Evolutionary conservation across 805 yeast genomes (phyloP), one percentile per base, ranked within the genome.

Genomic region (Kazachstania martiniae): DNA sequence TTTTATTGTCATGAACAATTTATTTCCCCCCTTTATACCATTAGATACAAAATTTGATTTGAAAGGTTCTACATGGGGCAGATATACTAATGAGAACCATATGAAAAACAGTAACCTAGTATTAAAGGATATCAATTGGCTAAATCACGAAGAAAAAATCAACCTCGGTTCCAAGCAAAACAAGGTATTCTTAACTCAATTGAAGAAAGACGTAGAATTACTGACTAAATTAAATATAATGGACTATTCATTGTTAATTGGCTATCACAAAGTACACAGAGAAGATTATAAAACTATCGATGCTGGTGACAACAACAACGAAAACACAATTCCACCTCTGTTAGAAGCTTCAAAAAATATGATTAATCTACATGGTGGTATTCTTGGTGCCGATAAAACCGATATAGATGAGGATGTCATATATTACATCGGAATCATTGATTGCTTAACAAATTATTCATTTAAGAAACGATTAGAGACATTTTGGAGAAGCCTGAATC

Each of bases 1-100:
- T 58, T 89, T 91, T 45, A 66, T 91, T 34, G 95, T 91, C 21
- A 91, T 91, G 98, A 91, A 91, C 63, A 91, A 91, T 51, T 67
- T 91, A 30, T 91, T 93, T 59, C 97, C 99, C 0, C 94, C 96
- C 5, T 84, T 83, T 49, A 66, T 86, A 30, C 91, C 82, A 40
- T 77, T 89, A 34, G 94, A 86, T 53, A 61, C 70, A 26, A 82
- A 86, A 26, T 91, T 74, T 57, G 99, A 91, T 53, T 68, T 91
- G 53, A 91, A 91, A 53, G 99, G 98, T 1, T 85, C 95, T 0
- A 71, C 91, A 0, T 68, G 80, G 64, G 95, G 96, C 1, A 66
- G 93, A 44, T 62, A 57, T 41, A 84, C 79, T 0, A 53, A 59
- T 36, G 43, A 51, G 59, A 24, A 55, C 58, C 6, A 32, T n/a